phyloP scores from a whole-genome alignment of 2,329 filamentous ascomycete species.

The Diaporthe batatas region DNA sequence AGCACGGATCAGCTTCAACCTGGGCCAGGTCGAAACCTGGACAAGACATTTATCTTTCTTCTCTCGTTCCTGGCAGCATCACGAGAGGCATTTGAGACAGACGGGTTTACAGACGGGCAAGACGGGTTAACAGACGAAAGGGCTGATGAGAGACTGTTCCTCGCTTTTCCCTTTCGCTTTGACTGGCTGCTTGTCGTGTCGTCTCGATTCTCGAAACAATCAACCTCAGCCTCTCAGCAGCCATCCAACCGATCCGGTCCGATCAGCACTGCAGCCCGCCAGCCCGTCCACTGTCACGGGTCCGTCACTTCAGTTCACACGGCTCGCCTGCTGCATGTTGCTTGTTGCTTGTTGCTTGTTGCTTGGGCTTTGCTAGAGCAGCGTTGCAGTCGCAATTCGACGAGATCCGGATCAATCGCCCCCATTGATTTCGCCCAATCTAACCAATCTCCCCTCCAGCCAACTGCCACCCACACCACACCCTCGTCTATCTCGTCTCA shows the following conservation, averaged over 20 bases:
- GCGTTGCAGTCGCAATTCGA: constrained; percentile 22
- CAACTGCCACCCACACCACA: constrained; percentile 27
- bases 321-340: no score
- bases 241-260: constrained; percentile 31
- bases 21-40: background rate
- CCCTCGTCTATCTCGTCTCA: constrained; percentile 4
- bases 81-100: constrained; percentile 11
- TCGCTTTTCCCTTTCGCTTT: background rate
- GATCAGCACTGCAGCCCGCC: constrained; percentile 8
- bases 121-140: background rate
- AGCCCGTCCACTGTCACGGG: background rate
- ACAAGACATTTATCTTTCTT: background rate
- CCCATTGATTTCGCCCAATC: constrained; percentile 6
- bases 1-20: background rate
- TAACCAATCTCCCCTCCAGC: constrained; percentile 4
- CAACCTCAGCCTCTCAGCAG: constrained; percentile 18
- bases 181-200: background rate
- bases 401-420: constrained; percentile 14
- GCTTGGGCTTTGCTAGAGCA: background rate
- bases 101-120: background rate
- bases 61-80: background rate
- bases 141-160: background rate
- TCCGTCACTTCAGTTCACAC: background rate
- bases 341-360: no score
- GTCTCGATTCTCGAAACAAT: constrained; percentile 31